phyloP scores from a whole-genome alignment of 2,329 filamentous ascomycete species.

The Botrytis byssoidea region DNA sequence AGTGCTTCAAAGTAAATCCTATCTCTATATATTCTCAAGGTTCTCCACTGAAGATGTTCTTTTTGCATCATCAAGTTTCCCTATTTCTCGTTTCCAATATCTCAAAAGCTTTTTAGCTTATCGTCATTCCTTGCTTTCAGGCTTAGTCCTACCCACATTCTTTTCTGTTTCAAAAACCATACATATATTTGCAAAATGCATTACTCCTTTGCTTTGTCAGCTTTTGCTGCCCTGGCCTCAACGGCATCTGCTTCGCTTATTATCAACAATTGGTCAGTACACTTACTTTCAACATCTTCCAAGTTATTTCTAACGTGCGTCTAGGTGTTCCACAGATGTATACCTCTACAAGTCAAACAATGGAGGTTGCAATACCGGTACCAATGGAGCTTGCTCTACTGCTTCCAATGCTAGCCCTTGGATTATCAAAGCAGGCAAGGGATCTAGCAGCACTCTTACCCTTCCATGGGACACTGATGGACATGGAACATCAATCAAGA shows the following conservation, averaged over 20 bases:
- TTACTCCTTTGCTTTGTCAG: conserved; percentile 15
- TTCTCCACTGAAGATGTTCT: background rate
- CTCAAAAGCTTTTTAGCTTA: conserved; percentile 12
- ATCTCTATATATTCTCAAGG: background rate
- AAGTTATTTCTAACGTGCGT: background rate
- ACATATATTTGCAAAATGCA: conserved; percentile 12
- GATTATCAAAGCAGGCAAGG: conserved; percentile 17
- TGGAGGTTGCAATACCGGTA: conserved; percentile 15
- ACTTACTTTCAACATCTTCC: no score
- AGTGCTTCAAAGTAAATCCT: background rate
- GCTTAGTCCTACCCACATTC: conserved; percentile 19
- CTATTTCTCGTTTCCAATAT: background rate
- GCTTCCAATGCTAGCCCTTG: conserved; percentile 12
- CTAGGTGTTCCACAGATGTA: conserved; percentile 14
- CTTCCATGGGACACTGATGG: conserved; percentile 17
- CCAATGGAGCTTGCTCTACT: conserved; percentile 12
- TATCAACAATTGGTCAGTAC: conserved; percentile 15
- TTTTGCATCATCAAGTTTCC: background rate
- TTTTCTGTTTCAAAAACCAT: background rate
- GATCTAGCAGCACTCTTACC: conserved; percentile 11
- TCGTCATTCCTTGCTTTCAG: background rate
- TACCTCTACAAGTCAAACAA: conserved; percentile 16
- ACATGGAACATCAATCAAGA: conserved; percentile 16
- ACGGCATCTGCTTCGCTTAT: conserved; percentile 19
- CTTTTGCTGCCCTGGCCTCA: conserved; percentile 18